Evolutionary conservation across 1,284 basidiomycete genomes (phyloP), one percentile per base, ranked within the genome.

Genomic region (Cutaneotrichosporon daszewskae): DNA sequence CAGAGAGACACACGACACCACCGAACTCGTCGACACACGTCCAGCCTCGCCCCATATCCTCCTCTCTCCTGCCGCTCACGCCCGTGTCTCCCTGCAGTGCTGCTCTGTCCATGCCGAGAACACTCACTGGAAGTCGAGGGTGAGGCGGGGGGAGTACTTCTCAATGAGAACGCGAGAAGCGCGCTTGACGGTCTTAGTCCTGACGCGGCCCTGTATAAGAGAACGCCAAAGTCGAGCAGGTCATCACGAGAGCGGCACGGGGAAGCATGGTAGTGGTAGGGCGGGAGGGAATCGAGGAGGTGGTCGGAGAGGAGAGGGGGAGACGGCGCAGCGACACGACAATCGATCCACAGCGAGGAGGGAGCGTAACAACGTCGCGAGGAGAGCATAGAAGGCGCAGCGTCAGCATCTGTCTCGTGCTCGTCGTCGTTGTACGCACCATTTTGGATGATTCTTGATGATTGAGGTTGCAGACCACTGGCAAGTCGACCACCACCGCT

Each of bases 141-240:
- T 94, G 62, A 95, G 82, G 66, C 90, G 85, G 59, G 90, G 90
- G 77, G 92, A 94, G 81, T 97, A 99, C 81, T 97, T 96, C 83
- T 99, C 94, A 71, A 99, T 98, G 77, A 98, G 83, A 66, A 95
- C 90, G 61, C 94, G 86, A 62, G 92, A 94, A 71, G 94, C 94
- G 77, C 94, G 88, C 83, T 98, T 99, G 74, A 92, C 94, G 62
- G 94, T 99, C 80, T 99, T 99, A 68, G 94, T 99, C 72, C 94
- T 88, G 78, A 99, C 94, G 71, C 94, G 91, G 76, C 95, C 95
- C 94, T 96, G 75, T 41, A 28, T 24, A 19, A 32, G 25, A 32
- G 37, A 14, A 24, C 16, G 34, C 23, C 24, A 26, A 13, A 17
- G 5, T 23, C 24, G 25, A 23, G 33, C 7, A 20, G 13, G 16